phyloP scores from a whole-genome alignment of 2,329 filamentous ascomycete species.

The Calonectria naviculata region DNA sequence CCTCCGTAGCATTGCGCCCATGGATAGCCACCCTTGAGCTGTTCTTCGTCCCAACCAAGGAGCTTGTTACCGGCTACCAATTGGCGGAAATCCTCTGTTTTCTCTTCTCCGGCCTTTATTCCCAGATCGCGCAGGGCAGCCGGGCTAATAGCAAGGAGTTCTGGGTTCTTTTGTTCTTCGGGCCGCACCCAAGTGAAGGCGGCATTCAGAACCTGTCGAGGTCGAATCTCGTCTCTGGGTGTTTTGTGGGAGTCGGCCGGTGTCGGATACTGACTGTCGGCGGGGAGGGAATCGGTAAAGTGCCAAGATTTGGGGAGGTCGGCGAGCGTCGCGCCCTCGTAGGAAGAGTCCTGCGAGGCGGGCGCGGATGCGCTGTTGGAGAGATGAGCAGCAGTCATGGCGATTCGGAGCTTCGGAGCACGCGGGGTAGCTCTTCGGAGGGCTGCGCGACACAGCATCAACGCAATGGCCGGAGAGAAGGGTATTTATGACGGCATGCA shows the following conservation, averaged over 20 bases:
- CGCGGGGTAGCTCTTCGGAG: conserved; percentile 45
- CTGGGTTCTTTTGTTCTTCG: conserved; percentile 75
- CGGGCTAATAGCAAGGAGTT: conserved; percentile 84
- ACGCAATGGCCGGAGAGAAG: conserved; percentile 22
- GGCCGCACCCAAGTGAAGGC: conserved; percentile 93
- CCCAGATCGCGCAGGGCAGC: conserved; percentile 86
- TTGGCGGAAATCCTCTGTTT: conserved; percentile 79
- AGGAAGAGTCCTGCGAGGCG: conserved; percentile 5
- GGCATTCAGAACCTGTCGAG: conserved; percentile 86
- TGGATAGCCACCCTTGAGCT: conserved; percentile 80
- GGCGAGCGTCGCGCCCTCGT: conserved; percentile 55
- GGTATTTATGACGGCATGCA: conserved; percentile 23
- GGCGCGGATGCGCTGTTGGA: conserved; percentile 41
- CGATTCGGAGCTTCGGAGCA: conserved; percentile 35
- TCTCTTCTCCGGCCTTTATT: conserved; percentile 74
- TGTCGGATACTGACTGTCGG: conserved; percentile 83
- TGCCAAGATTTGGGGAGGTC: conserved; percentile 74
- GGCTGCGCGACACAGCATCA: conserved; percentile 49
- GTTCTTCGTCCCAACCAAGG: conserved; percentile 79
- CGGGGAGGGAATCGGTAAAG: conserved; percentile 75
- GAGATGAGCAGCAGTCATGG: conserved; percentile 46
- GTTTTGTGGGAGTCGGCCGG: conserved; percentile 85
- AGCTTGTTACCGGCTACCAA: conserved; percentile 86
- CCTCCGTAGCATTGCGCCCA: conserved; percentile 99
- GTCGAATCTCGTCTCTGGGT: conserved; percentile 79